Base-by-base conservation (phyloP, 495 filamentous ascomycete species). In the Trichoderma erinaceum region DNA sequence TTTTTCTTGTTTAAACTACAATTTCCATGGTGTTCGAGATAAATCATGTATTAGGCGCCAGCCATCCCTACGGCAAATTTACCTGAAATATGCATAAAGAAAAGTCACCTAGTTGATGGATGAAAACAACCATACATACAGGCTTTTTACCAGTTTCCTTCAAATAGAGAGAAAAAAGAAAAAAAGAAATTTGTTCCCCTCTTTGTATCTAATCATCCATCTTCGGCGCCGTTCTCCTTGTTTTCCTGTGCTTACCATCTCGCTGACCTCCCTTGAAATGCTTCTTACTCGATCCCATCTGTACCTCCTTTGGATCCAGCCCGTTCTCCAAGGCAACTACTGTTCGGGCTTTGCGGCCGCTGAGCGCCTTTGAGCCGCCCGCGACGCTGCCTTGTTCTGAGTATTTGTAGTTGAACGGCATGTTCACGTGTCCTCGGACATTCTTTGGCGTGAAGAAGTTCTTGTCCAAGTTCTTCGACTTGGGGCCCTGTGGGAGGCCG, bases 371-470 rank as follows among this genome's bases (percentile, higher is more conserved):
- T 18, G 23, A 6, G 21, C 43, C n/a, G 16, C 88, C 86, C 44
- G 84, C 80, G 5, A 71, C 43, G 35, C 66, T 66, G 67, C 92
- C 92, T 71, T 96, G 92, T 77, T 92, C 85, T n/a, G 87, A 88
- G 74, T 96, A 94, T 74, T 91, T 87, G 75, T 91, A 81, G 73
- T 90, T 91, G 80, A 97, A 98, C 3, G 92, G 93, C 81, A 89
- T 87, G 16, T 76, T 87, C 52, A 96, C n/a, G 75, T 91, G 88
- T 5, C 85, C 88, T 8, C 83, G 84, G 18, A 84, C 81, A 35
- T 85, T 81, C 1, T 82, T 84, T 15, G 86, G 81, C 10, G 84
- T 88, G 77, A 99, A 99, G 82, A 97, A 99, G 38, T 84, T 84
- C 66, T 86, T 90, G 78, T 99, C 96, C 10, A 99, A 79, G 58